Conservation (phyloP, 2,329 filamentous ascomycete genomes). For the Fusarium succisae region DNA sequence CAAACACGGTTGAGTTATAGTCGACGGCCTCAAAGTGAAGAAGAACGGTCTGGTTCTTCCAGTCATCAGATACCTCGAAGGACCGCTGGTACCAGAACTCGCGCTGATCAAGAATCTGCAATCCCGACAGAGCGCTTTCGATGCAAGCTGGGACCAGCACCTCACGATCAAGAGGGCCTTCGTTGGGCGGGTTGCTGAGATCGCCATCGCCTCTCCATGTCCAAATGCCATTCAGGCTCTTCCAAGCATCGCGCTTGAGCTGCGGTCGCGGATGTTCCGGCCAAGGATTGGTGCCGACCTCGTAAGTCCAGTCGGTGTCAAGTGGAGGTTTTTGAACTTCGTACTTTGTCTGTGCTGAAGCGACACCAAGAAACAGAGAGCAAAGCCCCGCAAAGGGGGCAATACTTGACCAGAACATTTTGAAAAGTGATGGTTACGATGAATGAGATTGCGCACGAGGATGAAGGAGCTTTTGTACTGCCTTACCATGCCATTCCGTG, state of each 20-base stretch:
- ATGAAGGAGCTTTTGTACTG: background rate
- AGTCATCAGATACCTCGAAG: slow-evolving; percentile 9
- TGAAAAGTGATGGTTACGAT: background rate
- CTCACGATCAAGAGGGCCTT: slow-evolving; percentile 42
- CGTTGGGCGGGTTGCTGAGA: background rate
- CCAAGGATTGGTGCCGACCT: slow-evolving; percentile 64
- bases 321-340: slow-evolving; percentile 52
- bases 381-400: background rate
- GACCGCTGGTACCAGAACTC: slow-evolving; percentile 59
- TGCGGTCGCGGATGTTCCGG: slow-evolving; percentile 67
- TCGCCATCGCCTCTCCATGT: slow-evolving; percentile 53
- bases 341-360: slow-evolving; percentile 44
- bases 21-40: slow-evolving; percentile 32
- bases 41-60: background rate
- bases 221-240: slow-evolving; percentile 68
- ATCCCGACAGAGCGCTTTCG: slow-evolving; percentile 59
- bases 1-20: slow-evolving; percentile 26
- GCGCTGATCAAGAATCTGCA: slow-evolving; percentile 54
- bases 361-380: background rate
- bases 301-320: slow-evolving; percentile 62
- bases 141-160: slow-evolving; percentile 56
- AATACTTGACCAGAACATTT: slow-evolving; percentile 13
- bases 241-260: slow-evolving; percentile 62
- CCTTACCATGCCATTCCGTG: background rate
- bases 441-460: background rate